Base-by-base conservation (phyloP, 371 early-diverging fungal species). In the Apophysomyces trapeziformis region DNA sequence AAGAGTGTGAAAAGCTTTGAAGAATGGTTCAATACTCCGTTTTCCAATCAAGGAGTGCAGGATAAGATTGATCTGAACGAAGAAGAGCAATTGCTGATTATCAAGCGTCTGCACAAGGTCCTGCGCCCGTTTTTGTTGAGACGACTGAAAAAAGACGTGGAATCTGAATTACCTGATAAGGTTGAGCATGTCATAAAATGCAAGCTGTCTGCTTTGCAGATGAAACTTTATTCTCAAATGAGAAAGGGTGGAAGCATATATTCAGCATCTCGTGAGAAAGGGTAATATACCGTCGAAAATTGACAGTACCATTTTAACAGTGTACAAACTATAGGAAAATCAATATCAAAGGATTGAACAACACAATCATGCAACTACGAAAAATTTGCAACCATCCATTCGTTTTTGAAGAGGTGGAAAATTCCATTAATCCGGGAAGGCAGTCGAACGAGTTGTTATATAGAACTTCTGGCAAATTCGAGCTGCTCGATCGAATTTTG, bases 371-470 rank as follows among this genome's bases (percentile, higher is more conserved):
- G 99, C 99, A 99, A 77, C 86, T 99, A 45, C 92, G 99, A 57
- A 99, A 99, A 78, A 95, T 99, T 64, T 99, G 99, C 79, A 99
- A 99, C 78, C 99, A 99, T 80, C 99, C 99, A 7, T 99, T 93
- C 75, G 95, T 99, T 3, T 98, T 97, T 77, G 90, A 92, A 45
- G 98, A 95, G 66, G 99, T 99, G 1, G 99, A 99, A 76, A 85
- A 85, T 8, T 70, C 84, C 11, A 76, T 95, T 57, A 90, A 93
- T 69, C 91, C 93, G 7, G 70, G 75, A 37, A 77, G 80, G 36
- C 69, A 68, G 32, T 79, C 79, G 63, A 87, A 87, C 45, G 85
- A 86, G n/a, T 57, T 78, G 14, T 76, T 93, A n/a, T 96, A 77
- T 71, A 89, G 93, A 60, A 89, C 89, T 32, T 85, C 96, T 7